Conservation (phyloP, 306 rosid genomes). For the Dalbergia cultrata region DNA sequence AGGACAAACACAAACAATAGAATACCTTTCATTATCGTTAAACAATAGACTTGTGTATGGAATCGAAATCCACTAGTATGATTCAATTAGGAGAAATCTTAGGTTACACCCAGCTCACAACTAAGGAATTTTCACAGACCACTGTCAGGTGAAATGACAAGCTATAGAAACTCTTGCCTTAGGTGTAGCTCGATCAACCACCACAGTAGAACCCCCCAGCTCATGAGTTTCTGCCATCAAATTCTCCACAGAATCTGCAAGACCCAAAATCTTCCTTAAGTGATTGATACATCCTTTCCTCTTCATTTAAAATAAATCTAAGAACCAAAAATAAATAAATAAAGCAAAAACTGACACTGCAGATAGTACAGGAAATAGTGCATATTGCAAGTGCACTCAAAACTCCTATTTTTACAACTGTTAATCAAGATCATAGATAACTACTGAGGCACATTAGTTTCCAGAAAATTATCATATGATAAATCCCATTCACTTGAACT, state of each 20-base stretch:
- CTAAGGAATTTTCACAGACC: slow-evolving; percentile 19
- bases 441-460: not conserved
- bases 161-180: slow-evolving; percentile 70
- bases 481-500: slow-evolving; percentile 2
- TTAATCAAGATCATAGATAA: not conserved
- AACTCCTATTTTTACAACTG: slow-evolving; percentile 1
- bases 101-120: slow-evolving; percentile 1
- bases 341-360: too few species aligned
- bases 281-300: slow-evolving; percentile 13
- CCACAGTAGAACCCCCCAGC: slow-evolving; percentile 87
- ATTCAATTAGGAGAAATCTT: slow-evolving; percentile 7
- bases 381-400: slow-evolving; percentile 8
- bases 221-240: slow-evolving; percentile 95
- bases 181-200: slow-evolving; percentile 98
- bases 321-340: not conserved
- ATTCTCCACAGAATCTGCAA: slow-evolving; percentile 91
- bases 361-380: not conserved
- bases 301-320: slow-evolving; percentile 1
- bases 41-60: slow-evolving; percentile 1
- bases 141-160: slow-evolving; percentile 22
- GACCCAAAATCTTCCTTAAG: slow-evolving; percentile 34
- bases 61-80: slow-evolving; percentile 14
- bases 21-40: not conserved
- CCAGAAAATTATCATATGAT: not conserved
- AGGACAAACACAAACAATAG: not conserved